These are phyloP conservation scores for Fraxinus latifolia DNA, from an alignment of 305 asterid genomes.

Conservation along the genomic window DNA sequence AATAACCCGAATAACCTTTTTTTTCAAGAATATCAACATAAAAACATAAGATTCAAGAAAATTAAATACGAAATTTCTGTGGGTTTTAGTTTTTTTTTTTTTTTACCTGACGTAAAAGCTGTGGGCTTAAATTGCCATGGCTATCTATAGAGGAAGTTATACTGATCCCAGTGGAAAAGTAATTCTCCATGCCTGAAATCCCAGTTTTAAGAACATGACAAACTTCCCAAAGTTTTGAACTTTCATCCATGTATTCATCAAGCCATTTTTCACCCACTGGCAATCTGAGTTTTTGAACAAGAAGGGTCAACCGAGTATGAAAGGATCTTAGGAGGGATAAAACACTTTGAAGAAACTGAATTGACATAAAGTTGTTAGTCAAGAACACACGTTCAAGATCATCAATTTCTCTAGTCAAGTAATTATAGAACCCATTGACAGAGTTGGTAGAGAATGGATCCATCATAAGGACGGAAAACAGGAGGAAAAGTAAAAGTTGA, in stretches of 20 bases:
- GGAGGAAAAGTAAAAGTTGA: neutral
- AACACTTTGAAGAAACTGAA: slow-evolving; percentile 69
- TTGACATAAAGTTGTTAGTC: slow-evolving; percentile 74
- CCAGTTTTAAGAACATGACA: slow-evolving; percentile 74
- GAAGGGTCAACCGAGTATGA: slow-evolving; percentile 57
- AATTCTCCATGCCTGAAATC: slow-evolving; percentile 68
- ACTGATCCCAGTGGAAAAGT: slow-evolving; percentile 57
- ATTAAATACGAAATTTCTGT: neutral
- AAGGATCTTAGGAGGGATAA: slow-evolving; percentile 66
- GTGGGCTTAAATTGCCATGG: slow-evolving; percentile 58
- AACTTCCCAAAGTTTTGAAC: slow-evolving; percentile 82
- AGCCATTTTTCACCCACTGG: slow-evolving; percentile 96
- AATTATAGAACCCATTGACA: slow-evolving; percentile 75
- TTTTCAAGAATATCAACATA: neutral
- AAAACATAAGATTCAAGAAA: neutral
- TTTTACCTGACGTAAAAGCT: slow-evolving; percentile 70
- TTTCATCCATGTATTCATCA: slow-evolving; percentile 91
- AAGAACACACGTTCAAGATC: slow-evolving; percentile 64
- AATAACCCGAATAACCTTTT: slow-evolving; percentile 66
- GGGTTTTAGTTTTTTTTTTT: neutral
- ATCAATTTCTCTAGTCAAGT: slow-evolving; percentile 64
- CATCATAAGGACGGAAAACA: slow-evolving; percentile 36
- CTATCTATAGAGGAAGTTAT: slow-evolving; percentile 52
- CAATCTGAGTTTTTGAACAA: slow-evolving; percentile 73
- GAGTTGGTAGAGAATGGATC: slow-evolving; percentile 74